Base-by-base conservation (phyloP, 2,329 filamentous ascomycete genomes). In the Nemania sp. region DNA sequence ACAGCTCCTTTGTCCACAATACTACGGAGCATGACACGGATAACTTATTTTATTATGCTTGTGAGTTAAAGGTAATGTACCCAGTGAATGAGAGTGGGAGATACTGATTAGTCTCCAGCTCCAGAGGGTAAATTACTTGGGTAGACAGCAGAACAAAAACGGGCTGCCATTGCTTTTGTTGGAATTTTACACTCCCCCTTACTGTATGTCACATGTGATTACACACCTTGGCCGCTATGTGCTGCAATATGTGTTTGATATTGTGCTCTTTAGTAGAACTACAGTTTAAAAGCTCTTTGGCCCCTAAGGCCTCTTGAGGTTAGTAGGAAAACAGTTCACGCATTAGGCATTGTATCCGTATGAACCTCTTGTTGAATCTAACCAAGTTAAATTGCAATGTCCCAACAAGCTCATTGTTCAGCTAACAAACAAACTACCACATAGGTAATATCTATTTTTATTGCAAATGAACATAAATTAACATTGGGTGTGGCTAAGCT, bases 371-470 rank as follows among this genome's bases (percentile, higher is more conserved):
- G 12, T 11, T 17, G 10, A 5, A 15, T 29, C 46, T 50, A 3
- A 25, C n/a, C 11, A 49, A 15, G 48, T 13, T 11, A 12, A 15
- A 35, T 45, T 53, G 18, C 17, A 32, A 37, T 29, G 10, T 20
- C 29, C 35, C 6, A 13, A 43, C n/a, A 2, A 18, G 42, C 40
- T 53, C 43, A 39, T 45, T n/a, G 12, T 13, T 29, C 58, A 54
- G 58, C 49, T 58, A 17, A 54, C 50, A 21, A 5, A 43, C 40
- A 42, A 25, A 43, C 40, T 35, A 25, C 20, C 12, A 29, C 25
- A 29, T 29, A 7, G n/a, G n/a, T n/a, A n/a, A n/a, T n/a, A n/a
- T n/a, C n/a, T n/a, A n/a, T n/a, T n/a, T n/a, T n/a, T n/a, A n/a
- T n/a, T n/a, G n/a, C n/a, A n/a, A n/a, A n/a, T n/a, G n/a, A n/a